These are phyloP conservation scores for Trichoderma sp. DNA, from an alignment of 2,329 filamentous ascomycete genomes.

Conservation along the genomic window DNA sequence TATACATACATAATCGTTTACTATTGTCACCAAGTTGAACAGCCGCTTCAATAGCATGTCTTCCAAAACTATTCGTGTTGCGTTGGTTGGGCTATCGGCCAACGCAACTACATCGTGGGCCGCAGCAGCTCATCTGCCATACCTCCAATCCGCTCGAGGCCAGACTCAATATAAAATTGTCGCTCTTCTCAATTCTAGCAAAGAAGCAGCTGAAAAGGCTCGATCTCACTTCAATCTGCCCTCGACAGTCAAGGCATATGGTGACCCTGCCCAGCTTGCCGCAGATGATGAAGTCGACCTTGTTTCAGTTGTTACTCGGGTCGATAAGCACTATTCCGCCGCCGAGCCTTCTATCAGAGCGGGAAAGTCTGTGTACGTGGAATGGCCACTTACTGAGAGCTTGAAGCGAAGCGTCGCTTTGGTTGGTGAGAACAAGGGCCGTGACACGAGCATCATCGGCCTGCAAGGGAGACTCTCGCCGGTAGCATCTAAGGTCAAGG, in stretches of 20 bases:
- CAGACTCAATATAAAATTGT: constrained; percentile 8
- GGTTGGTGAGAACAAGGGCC: background rate
- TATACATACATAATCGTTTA: background rate
- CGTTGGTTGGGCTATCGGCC: constrained; percentile 1
- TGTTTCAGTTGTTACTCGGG: constrained; percentile 3
- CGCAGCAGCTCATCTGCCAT: constrained; percentile 6
- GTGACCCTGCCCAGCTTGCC: background rate
- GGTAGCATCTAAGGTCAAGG: background rate
- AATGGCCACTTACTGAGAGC: constrained; percentile 10
- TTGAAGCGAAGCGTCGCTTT: background rate
- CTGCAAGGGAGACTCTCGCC: background rate
- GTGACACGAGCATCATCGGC: constrained; percentile 7
- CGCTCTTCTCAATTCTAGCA: constrained; percentile 11
- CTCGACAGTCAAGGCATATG: background rate
- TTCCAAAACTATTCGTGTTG: background rate
- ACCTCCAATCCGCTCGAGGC: constrained; percentile 1
- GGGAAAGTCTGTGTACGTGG: constrained; percentile 7
- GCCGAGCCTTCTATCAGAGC: background rate
- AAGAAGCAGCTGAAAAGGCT: constrained; percentile 1
- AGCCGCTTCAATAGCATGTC: background rate
- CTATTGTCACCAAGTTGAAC: background rate
- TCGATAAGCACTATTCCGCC: background rate
- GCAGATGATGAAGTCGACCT: constrained; percentile 8
- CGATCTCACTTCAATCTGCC: constrained; percentile 9
- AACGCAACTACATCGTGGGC: constrained; percentile 3